phyloP scores from a whole-genome alignment of 805 yeast species.

The Candida endomychidarum region DNA sequence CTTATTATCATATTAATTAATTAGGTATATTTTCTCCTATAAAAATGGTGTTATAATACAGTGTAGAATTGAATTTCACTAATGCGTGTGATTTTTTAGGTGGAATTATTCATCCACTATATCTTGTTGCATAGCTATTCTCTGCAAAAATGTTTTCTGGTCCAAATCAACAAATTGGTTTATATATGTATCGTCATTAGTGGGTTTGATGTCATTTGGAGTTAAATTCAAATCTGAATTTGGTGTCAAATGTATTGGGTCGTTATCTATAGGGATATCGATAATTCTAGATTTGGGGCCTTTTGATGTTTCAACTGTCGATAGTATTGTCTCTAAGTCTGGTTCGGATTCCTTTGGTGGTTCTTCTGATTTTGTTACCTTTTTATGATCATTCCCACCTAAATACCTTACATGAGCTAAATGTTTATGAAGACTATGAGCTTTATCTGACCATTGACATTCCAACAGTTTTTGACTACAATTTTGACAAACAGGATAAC shows the following conservation, averaged over 20 bases:
- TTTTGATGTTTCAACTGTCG: too few species aligned
- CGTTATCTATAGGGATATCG: too few species aligned
- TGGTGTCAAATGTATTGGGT: background rate
- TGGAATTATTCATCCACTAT: conserved; percentile 26
- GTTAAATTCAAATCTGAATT: background rate
- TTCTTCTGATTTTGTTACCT: background rate
- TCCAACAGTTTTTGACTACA: conserved; percentile 21
- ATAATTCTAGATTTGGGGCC: too few species aligned
- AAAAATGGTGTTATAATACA: background rate
- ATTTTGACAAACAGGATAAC: conserved; percentile 30
- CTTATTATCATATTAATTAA: too few species aligned
- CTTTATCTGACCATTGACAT: conserved; percentile 30
- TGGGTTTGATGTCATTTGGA: background rate
- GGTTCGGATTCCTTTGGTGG: background rate
- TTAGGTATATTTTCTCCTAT: too few species aligned
- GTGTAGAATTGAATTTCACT: background rate
- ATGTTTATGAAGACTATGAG: conserved; percentile 22
- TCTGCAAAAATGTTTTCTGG: conserved; percentile 19
- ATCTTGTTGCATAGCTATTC: conserved; percentile 42
- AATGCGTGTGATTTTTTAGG: too few species aligned
- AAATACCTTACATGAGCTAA: conserved; percentile 24
- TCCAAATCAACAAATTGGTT: conserved; percentile 8
- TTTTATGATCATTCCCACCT: conserved; percentile 13
- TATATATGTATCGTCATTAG: conserved; percentile 1
- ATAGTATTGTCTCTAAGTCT: background rate